These are phyloP conservation scores for Saccharomycopsis capsularis DNA, from an alignment of 805 yeast genomes.

Conservation along the genomic window DNA sequence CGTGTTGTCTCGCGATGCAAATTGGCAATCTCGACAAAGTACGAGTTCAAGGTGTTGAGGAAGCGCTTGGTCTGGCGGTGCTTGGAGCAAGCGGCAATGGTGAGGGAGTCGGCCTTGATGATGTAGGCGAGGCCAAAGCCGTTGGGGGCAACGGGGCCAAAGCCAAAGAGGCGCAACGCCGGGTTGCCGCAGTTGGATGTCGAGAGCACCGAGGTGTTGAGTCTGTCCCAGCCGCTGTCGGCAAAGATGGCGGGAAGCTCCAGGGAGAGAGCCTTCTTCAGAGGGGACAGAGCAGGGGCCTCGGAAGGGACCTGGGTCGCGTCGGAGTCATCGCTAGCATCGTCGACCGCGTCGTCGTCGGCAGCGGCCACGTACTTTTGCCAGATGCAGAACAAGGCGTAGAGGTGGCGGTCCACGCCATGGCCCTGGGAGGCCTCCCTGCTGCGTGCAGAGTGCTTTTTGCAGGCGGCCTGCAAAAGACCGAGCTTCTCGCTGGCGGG, in stretches of 20 bases:
- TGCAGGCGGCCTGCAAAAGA: conserved; percentile 61
- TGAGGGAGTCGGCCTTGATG: conserved; percentile 69
- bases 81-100: conserved; percentile 79
- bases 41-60: conserved; percentile 58
- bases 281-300: conserved; percentile 17
- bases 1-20: conserved; percentile 32
- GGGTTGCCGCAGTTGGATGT: conserved; percentile 93
- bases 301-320: conserved; percentile 21
- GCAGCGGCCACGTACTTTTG: conserved; percentile 44
- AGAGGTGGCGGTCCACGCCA: conserved; percentile 90
- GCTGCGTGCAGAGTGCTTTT: conserved; percentile 60
- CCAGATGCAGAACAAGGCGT: conserved; percentile 85
- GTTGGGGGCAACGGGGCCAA: conserved; percentile 83
- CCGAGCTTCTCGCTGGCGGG: conserved; percentile 53
- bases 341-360: conserved; percentile 20
- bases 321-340: conserved; percentile 25
- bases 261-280: too few species aligned
- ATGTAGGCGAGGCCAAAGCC: conserved; percentile 94
- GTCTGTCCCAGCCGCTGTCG: conserved; percentile 81
- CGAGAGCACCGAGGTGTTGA: conserved; percentile 73
- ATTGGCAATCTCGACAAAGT: conserved; percentile 50
- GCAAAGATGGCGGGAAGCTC: conserved; percentile 68
- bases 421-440: conserved; percentile 63
- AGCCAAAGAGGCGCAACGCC: conserved; percentile 78
- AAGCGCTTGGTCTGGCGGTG: conserved; percentile 83